A percentile compares a stretch with the other conserved stretches of the same genome.
Evolutionary conservation across 148 eudicot species (phyloP).

Genomic region (Rhododendron mucronatum): DNA sequence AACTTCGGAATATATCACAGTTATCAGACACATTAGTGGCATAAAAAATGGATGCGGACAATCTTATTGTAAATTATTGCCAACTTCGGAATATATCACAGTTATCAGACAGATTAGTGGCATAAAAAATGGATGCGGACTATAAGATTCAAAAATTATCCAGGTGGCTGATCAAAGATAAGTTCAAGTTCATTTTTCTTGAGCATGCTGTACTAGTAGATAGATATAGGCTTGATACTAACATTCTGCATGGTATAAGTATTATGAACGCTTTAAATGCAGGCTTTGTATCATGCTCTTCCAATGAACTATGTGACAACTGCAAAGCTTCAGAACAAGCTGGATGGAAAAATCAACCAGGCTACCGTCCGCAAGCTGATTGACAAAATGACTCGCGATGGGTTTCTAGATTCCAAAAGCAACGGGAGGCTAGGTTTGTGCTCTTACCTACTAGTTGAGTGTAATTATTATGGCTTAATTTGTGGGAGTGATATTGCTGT

Average conservation of each 20-base stretch:
- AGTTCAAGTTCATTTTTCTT: neutral
- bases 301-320: conserved; percentile 70
- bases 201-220: neutral
- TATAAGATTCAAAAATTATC: neutral
- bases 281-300: conserved; percentile 91
- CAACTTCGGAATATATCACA: neutral
- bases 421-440: conserved; percentile 70
- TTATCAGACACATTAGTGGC: no score
- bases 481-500: neutral
- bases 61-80: neutral
- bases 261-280: conserved; percentile 22
- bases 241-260: neutral
- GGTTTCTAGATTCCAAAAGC: conserved; percentile 71
- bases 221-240: neutral
- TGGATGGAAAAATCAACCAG: conserved; percentile 68
- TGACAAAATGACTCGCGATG: conserved; percentile 79
- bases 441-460: neutral
- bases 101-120: neutral
- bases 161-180: neutral
- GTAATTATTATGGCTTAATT: neutral
- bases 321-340: conserved; percentile 75
- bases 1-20: no score
- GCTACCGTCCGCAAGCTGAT: conserved; percentile 63
- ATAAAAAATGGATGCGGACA: no score
- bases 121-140: neutral